These are phyloP conservation scores for Zizania palustris DNA, from an alignment of 202 grass and related monocot species.

Conservation along the genomic window DNA sequence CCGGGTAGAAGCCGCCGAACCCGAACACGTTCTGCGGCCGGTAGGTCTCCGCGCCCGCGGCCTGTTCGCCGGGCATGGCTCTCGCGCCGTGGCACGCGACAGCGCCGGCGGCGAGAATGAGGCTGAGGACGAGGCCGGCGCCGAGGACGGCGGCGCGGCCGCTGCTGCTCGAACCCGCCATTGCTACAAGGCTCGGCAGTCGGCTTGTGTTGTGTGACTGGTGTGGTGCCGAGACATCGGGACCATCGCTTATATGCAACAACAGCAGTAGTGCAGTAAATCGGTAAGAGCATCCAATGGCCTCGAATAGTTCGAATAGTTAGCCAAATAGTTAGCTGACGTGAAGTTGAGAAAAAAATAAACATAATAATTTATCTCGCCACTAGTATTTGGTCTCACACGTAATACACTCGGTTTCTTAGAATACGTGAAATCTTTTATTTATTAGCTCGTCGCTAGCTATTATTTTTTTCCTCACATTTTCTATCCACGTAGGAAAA, in stretches of 20 bases:
- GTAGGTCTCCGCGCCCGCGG: constrained; percentile 39
- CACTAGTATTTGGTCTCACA: too few relatives aligned
- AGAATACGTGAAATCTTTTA: too few relatives aligned
- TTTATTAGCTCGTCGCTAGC: too few relatives aligned
- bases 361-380: too few relatives aligned
- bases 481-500: too few relatives aligned
- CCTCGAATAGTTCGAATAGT: too few relatives aligned
- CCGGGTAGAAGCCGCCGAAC: constrained; percentile 62
- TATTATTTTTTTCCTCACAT: too few relatives aligned
- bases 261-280: constrained; percentile 10
- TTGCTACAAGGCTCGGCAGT: constrained; percentile 9
- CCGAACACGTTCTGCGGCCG: constrained; percentile 64
- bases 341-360: too few relatives aligned
- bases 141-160: not conserved
- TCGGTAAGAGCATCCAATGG: too few relatives aligned
- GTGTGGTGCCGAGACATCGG: too few relatives aligned
- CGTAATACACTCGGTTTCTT: too few relatives aligned
- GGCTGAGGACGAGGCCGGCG: constrained; percentile 19
- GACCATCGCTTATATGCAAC: constrained; percentile 43
- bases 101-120: constrained; percentile 30
- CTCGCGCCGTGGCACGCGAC: constrained; percentile 47
- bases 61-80: constrained; percentile 37
- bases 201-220: not conserved
- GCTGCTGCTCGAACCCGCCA: constrained; percentile 37
- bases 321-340: too few relatives aligned